Percentiles rank a stretch among this genome's conserved stretches.
These are phyloP conservation scores for Saturnispora dispora DNA, from an alignment of 805 yeast genomes.

Conservation along the genomic window DNA sequence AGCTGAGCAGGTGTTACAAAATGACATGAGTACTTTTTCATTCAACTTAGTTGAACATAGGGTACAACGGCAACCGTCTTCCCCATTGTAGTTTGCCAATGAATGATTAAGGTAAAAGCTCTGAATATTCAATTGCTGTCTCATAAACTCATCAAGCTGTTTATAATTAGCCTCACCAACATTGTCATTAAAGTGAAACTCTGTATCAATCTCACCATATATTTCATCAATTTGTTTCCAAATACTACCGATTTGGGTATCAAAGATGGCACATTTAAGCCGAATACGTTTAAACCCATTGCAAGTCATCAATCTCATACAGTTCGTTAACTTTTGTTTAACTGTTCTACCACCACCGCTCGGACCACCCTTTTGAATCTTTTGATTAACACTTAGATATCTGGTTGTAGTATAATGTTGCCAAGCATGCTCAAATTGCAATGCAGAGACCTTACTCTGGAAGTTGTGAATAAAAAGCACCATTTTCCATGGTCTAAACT, in stretches of 20 bases:
- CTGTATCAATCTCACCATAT: conserved; percentile 16
- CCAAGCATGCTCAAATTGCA: conserved; percentile 81
- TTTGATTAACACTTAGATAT: conserved; percentile 32
- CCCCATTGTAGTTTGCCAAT: conserved; percentile 7
- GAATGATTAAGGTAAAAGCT: conserved; percentile 15
- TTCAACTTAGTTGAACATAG: conserved; percentile 13
- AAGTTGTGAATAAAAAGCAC: conserved; percentile 57
- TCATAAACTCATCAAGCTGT: conserved; percentile 19
- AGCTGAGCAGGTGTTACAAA: conserved; percentile 19
- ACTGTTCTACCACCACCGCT: conserved; percentile 31
- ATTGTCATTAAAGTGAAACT: conserved; percentile 2
- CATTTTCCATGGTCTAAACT: conserved; percentile 71
- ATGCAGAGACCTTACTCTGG: conserved; percentile 57
- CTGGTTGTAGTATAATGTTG: conserved; percentile 64
- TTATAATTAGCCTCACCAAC: conserved; percentile 24
- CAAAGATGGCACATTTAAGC: conserved; percentile 39
- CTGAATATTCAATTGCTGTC: conserved; percentile 8
- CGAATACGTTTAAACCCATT: conserved; percentile 37
- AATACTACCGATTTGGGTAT: conserved; percentile 20
- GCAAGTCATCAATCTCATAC: conserved; percentile 35
- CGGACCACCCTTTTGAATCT: conserved; percentile 1
- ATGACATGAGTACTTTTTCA: conserved; percentile 19
- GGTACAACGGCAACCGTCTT: conserved; percentile 8
- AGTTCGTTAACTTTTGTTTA: conserved; percentile 39
- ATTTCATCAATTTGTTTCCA: conserved; percentile 30